Evolutionary conservation across 306 rosid genomes (phyloP).

Genomic region (Quercus variabilis): DNA sequence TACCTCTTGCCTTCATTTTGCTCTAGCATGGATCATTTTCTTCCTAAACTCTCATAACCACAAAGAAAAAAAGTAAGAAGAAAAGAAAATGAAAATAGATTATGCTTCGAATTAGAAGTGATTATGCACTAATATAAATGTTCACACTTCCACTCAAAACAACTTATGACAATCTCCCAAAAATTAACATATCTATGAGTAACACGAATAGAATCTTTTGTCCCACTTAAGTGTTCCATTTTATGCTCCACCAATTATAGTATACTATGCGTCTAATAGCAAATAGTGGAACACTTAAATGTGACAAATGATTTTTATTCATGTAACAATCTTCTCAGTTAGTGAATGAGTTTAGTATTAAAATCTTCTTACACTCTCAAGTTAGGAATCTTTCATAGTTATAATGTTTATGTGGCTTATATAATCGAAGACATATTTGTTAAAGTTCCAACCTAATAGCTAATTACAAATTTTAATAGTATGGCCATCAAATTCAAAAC

Average conservation of each 20-base stretch:
- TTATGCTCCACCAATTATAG: not conserved
- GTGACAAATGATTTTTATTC: no score
- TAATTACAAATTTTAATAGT: no score
- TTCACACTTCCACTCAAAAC: not conserved
- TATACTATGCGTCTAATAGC: no score
- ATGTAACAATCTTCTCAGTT: not conserved
- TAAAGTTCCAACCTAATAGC: no score
- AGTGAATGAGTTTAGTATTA: not conserved
- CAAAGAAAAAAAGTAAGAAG: not conserved
- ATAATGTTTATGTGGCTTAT: not conserved
- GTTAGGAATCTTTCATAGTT: not conserved
- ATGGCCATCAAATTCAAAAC: no score
- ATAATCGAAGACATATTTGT: no score
- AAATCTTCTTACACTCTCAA: not conserved
- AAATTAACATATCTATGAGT: not conserved
- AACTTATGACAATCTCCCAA: not conserved
- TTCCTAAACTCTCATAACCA: not conserved
- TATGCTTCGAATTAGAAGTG: not conserved
- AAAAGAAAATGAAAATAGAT: not conserved
- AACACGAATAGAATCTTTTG: no score
- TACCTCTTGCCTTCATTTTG: constrained; percentile 15
- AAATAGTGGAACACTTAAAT: no score
- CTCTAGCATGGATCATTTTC: constrained; percentile 10
- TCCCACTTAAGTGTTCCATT: no score
- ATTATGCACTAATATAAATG: not conserved